phyloP scores from a whole-genome alignment of 2,329 filamentous ascomycete species.

The Venturia nashicola region DNA sequence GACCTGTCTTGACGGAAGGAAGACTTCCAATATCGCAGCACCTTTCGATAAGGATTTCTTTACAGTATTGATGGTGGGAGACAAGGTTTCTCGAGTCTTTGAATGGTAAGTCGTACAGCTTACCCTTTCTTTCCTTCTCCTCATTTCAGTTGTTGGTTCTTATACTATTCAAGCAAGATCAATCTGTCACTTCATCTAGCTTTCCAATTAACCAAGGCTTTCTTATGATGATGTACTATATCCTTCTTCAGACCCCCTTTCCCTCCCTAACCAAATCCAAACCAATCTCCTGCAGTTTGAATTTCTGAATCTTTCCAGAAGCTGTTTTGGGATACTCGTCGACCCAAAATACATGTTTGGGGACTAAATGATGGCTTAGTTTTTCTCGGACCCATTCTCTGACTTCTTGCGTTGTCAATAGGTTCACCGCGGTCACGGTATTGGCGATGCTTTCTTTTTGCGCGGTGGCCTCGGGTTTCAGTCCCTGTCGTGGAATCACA shows the following conservation, averaged over 20 bases:
- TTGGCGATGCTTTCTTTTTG: slow-evolving; percentile 13
- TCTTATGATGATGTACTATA: not conserved
- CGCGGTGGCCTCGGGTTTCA: slow-evolving; percentile 19
- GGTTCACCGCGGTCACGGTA: slow-evolving; percentile 14
- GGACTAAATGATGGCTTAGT: slow-evolving; percentile 67
- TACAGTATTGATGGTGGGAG: no score
- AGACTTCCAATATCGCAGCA: no score
- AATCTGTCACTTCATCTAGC: no score
- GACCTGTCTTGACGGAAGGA: no score
- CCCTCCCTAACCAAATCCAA: slow-evolving; percentile 33
- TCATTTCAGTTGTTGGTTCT: no score
- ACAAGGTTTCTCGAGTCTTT: no score
- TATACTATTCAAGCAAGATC: no score
- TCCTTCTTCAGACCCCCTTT: slow-evolving; percentile 8
- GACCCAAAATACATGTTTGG: slow-evolving; percentile 81
- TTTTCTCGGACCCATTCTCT: slow-evolving; percentile 58
- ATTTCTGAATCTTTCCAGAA: slow-evolving; percentile 96
- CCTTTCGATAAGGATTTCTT: no score
- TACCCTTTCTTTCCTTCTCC: no score
- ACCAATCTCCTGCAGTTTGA: slow-evolving; percentile 62
- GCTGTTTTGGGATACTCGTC: slow-evolving; percentile 85
- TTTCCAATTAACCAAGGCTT: no score
- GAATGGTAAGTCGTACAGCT: no score
- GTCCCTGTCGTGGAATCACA: slow-evolving; percentile 39
- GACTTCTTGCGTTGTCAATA: slow-evolving; percentile 46